Evolutionary conservation across 495 filamentous ascomycete genomes (phyloP), one percentile per base, ranked within the genome.

Genomic region (Bacidia gigantensis): DNA sequence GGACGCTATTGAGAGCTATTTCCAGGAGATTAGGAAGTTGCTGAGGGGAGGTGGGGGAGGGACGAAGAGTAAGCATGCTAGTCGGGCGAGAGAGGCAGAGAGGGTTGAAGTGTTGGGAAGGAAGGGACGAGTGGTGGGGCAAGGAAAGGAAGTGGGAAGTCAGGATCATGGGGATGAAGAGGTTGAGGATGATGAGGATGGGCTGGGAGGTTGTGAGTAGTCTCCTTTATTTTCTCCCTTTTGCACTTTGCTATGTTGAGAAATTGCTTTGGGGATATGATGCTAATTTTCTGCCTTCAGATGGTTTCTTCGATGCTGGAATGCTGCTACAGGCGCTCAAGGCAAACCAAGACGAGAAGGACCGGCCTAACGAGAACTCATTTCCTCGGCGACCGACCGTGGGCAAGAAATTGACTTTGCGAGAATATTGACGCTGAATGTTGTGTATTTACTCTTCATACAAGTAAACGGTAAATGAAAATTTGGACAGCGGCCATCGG

Each of bases 271-370:
- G 12, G 9, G 26, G n/a, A n/a, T n/a, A n/a, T n/a, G n/a, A 29
- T 48, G 20, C 63, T 69, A 57, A 71, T 47, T 22, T 50, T 46
- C 1, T 39, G 43, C 9, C 9, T 25, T 29, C 59, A 95, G 89
- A 95, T 72, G 89, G 89, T 35, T 95, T 95, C 74, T 95, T 95
- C 68, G 89, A 95, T 68, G 87, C 89, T 1, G 89, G 89, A 26
- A 90, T 94, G 86, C 76, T 95, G 5, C 73, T 90, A 7, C 85
- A 90, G 64, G 89, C 87, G 10, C 77, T 95, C 24, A 89, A 89
- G 64, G 82, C 71, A 3, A 64, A 76, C 22, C 71, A 66, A 54
- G 70, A 73, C 43, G 72, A 75, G 24, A 68, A 72, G 32, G 72
- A 80, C 40, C 62, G 65, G 26, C 64, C 65, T 22, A 62, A 61